phyloP scores from a whole-genome alignment of 2,329 filamentous ascomycete species.

The Aspergillus sp. region DNA sequence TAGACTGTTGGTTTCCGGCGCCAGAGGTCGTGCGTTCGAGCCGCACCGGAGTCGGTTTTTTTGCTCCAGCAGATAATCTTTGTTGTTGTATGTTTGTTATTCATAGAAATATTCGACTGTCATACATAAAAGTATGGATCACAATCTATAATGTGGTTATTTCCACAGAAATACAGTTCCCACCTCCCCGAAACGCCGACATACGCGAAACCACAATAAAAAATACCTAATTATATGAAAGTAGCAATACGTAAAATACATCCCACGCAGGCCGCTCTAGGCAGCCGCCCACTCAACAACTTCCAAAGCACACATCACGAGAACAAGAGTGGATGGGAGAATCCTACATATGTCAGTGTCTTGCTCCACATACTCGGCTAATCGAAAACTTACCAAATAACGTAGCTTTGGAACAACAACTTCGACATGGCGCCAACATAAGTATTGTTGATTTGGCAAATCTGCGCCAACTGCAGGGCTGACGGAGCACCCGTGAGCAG shows the following conservation, averaged over 20 bases:
- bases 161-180: not conserved
- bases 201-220: not conserved
- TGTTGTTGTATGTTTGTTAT: not conserved
- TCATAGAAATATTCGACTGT: not conserved
- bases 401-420: conserved; percentile 92
- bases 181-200: not conserved
- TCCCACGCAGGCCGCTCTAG: conserved; percentile 4
- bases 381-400: conserved; percentile 71
- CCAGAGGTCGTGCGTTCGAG: conserved; percentile 16
- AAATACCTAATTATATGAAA: not conserved
- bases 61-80: conserved; percentile 6
- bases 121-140: not conserved
- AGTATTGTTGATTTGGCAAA: conserved; percentile 96
- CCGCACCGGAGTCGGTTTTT: not conserved
- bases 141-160: not conserved
- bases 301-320: conserved; percentile 90
- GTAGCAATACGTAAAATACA: conserved; percentile 1
- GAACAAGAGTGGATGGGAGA: conserved; percentile 82
- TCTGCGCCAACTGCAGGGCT: conserved; percentile 92
- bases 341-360: conserved; percentile 60
- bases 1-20: conserved; percentile 10
- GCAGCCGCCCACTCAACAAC: conserved; percentile 79
- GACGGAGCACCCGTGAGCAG: conserved; percentile 90
- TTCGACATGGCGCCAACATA: conserved; percentile 93
- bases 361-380: not conserved